Evolutionary conservation across 2,329 filamentous ascomycete species (phyloP).

Genomic region (Blastomyces parvus): DNA sequence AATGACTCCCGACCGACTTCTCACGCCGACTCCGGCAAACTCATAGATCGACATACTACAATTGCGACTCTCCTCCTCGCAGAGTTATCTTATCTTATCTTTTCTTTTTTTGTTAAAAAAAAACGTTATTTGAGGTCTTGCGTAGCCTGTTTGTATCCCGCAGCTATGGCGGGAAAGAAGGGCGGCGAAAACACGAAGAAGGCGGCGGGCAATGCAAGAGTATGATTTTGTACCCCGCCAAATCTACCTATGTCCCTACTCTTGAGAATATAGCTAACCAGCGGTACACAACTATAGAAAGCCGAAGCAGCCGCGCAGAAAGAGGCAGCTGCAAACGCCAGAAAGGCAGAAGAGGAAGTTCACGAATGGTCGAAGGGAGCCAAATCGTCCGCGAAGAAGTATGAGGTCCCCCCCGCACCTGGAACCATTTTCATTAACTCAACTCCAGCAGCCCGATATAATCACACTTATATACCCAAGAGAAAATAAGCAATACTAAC

Average conservation of each 20-base stretch:
- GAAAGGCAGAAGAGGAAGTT: slow-evolving; percentile 58
- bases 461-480: not conserved
- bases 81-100: not conserved
- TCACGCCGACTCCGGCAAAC: not conserved
- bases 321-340: slow-evolving; percentile 58
- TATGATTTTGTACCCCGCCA: slow-evolving; percentile 22
- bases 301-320: slow-evolving; percentile 78
- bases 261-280: not conserved
- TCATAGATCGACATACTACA: not conserved
- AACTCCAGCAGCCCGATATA: not conserved
- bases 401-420: slow-evolving; percentile 27
- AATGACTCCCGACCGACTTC: not conserved
- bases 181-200: slow-evolving; percentile 75
- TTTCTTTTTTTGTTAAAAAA: no score
- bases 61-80: not conserved
- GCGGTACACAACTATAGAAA: slow-evolving; percentile 51
- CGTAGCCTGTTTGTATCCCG: not conserved
- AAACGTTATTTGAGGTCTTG: not conserved
- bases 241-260: not conserved
- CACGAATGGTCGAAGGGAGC: slow-evolving; percentile 75
- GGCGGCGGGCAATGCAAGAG: slow-evolving; percentile 66
- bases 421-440: not conserved
- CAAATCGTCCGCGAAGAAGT: slow-evolving; percentile 85
- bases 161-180: slow-evolving; percentile 63
- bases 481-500: not conserved